Conservation (phyloP, 306 rosid genomes). For the Hippophae rhamnoides region DNA sequence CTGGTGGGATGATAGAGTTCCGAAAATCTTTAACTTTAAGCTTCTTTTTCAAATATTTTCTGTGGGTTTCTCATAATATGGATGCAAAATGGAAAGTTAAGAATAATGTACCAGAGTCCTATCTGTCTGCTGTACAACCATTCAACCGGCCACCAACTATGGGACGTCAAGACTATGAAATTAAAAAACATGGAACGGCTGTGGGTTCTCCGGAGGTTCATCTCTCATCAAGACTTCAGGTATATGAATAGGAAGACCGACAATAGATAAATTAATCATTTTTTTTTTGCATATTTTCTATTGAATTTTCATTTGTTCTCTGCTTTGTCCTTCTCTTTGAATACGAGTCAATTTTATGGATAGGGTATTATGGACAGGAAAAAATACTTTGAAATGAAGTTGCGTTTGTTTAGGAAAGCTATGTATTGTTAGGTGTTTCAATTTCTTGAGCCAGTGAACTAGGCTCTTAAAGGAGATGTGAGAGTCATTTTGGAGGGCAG, state of each 20-base stretch:
- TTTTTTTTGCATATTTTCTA: too few relatives aligned
- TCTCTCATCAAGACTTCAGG: conserved; percentile 88
- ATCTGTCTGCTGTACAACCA: conserved; percentile 70
- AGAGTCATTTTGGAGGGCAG: too few relatives aligned
- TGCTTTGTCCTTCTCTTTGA: too few relatives aligned
- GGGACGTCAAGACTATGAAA: conserved; percentile 82
- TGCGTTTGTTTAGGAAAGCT: too few relatives aligned
- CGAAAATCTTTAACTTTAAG: conserved; percentile 67
- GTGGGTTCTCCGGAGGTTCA: conserved; percentile 96
- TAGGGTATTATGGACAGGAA: too few relatives aligned
- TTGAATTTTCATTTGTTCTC: too few relatives aligned
- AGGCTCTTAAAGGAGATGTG: too few relatives aligned
- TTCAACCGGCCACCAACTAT: conserved; percentile 64
- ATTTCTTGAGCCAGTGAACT: too few relatives aligned
- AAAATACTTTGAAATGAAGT: too few relatives aligned
- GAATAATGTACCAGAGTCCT: conserved; percentile 45
- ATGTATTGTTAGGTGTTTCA: too few relatives aligned
- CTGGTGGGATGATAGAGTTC: conserved; percentile 97
- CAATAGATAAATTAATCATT: too few relatives aligned
- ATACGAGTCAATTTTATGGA: too few relatives aligned
- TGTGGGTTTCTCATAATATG: conserved; percentile 87
- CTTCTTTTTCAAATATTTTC: conserved; percentile 85
- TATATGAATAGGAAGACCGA: background rate
- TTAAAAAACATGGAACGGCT: conserved; percentile 68
- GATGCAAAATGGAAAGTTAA: conserved; percentile 26